Evolutionary conservation across 768 basidiomycete genomes (phyloP).

Genomic region (Rhodotorula paludigena): DNA sequence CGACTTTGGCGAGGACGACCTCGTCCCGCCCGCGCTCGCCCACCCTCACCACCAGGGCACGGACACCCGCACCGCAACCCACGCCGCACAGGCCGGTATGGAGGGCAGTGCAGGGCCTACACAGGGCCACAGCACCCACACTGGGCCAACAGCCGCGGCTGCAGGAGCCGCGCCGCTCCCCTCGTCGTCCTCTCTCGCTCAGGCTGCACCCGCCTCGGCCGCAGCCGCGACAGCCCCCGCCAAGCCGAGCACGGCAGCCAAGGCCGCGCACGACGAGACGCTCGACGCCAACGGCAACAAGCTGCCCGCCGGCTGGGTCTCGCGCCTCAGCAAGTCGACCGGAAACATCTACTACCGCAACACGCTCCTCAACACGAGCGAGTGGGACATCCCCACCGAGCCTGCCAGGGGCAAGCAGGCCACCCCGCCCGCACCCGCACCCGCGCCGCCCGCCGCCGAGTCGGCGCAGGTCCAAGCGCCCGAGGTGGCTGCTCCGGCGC

Average conservation of each 20-base stretch:
- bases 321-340: conserved; percentile 23
- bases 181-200: not conserved
- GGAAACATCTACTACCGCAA: conserved; percentile 31
- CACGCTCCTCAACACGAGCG: conserved; percentile 18
- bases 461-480: not conserved
- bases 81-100: not conserved
- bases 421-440: not conserved
- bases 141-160: not conserved
- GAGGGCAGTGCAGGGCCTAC: too few relatives aligned
- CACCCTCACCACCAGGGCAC: not conserved
- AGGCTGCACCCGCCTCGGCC: not conserved
- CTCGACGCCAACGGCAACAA: conserved; percentile 19
- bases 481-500: not conserved
- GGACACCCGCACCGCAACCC: too few relatives aligned
- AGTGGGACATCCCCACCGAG: conserved; percentile 34
- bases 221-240: not conserved
- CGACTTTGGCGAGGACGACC: conserved; percentile 41
- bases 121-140: not conserved
- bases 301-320: conserved; percentile 30
- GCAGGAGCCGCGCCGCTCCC: not conserved
- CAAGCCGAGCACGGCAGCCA: too few relatives aligned
- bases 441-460: not conserved
- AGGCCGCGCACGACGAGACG: conserved; percentile 11
- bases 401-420: not conserved
- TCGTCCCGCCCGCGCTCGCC: not conserved